A percentile compares a stretch with the other conserved stretches of the same genome.
Conservation (phyloP, 441 rosid species). For the Adansonia rubrostipa region DNA sequence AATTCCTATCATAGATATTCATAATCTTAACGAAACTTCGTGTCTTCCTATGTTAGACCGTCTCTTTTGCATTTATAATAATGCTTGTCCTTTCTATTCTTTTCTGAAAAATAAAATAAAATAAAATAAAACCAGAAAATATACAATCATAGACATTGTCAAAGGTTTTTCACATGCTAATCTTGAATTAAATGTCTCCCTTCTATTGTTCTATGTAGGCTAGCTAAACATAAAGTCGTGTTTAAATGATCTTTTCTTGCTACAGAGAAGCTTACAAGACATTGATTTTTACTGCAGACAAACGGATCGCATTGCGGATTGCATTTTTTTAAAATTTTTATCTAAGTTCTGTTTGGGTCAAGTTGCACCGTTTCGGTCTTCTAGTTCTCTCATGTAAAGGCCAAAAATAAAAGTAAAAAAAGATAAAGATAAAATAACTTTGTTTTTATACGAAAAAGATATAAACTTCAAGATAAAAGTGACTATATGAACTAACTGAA, state of each 20-base stretch:
- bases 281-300: not conserved
- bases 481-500: no score
- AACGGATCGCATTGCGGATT: not conserved
- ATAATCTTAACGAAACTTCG: not conserved
- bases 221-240: no score
- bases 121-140: not conserved
- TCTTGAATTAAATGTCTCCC: not conserved
- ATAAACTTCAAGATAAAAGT: no score
- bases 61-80: not conserved
- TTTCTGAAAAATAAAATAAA: not conserved
- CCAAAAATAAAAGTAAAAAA: not conserved
- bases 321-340: not conserved
- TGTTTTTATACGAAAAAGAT: not conserved
- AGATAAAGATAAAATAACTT: not conserved
- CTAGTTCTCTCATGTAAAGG: no score
- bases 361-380: no score
- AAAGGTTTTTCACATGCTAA: not conserved
- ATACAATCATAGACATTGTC: not conserved
- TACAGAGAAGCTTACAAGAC: not conserved
- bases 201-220: not conserved
- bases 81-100: not conserved
- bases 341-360: no score
- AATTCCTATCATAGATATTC: not conserved
- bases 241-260: not conserved
- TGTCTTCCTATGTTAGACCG: not conserved